Percentiles rank a stretch among this genome's conserved stretches.
Evolutionary conservation across 306 rosid genomes (phyloP).

Genomic region (Begonia masoniana): DNA sequence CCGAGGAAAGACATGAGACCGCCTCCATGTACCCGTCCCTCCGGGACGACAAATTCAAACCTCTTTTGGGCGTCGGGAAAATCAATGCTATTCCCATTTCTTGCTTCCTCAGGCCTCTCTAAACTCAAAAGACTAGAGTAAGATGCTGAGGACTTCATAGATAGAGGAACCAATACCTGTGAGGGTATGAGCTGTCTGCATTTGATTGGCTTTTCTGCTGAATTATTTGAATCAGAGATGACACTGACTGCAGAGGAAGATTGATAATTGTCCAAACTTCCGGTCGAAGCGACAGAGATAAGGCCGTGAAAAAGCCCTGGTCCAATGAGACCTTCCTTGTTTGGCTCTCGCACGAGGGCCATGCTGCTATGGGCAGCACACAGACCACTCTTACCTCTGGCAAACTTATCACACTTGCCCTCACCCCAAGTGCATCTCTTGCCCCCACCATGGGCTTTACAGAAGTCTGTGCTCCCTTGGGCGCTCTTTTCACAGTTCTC

Average conservation of each 20-base stretch:
- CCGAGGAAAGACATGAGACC: constrained; percentile 56
- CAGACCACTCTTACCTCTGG: no score
- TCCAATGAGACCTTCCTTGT: no score
- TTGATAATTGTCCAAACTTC: no score
- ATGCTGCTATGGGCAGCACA: no score
- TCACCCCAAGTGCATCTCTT: constrained; percentile 92
- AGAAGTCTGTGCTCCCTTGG: constrained; percentile 98
- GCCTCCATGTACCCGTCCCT: constrained; percentile 67
- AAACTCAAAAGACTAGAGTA: constrained; percentile 22
- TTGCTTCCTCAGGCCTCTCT: constrained; percentile 25
- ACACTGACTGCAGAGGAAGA: no score
- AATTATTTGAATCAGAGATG: no score
- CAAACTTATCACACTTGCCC: no score
- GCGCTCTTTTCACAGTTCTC: constrained; percentile 88
- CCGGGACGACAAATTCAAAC: constrained; percentile 32
- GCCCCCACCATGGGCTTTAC: constrained; percentile 99
- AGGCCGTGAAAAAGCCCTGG: no score
- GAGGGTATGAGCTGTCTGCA: constrained; percentile 33
- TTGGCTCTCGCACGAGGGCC: no score
- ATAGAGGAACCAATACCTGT: constrained; percentile 54
- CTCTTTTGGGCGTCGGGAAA: constrained; percentile 22
- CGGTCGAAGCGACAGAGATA: no score
- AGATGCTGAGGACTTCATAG: constrained; percentile 46
- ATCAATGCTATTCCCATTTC: no score
- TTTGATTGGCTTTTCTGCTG: constrained; percentile 27